Evolutionary conservation across 306 rosid genomes (phyloP), one percentile per base, ranked within the genome.

Genomic region (Trichosanthes truncata): DNA sequence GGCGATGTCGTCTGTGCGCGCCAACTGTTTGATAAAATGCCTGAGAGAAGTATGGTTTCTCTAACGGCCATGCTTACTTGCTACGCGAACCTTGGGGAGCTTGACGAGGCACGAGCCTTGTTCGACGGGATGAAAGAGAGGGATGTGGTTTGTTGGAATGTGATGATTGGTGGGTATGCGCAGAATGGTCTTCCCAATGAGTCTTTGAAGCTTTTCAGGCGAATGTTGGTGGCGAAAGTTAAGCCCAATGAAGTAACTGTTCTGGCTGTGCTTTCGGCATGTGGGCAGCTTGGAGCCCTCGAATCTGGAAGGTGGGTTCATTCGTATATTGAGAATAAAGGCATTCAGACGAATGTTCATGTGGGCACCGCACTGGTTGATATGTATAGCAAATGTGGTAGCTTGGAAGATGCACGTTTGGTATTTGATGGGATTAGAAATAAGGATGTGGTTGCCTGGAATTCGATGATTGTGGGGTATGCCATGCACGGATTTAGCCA

Each of bases 111-210:
- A 5, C 68, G 86, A 33, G 25, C 25, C 67, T 78, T 91, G 84
- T 91, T 93, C 62, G 87, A 89, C 3, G 91, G 74, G 8, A 87
- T 90, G 89, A 49, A 21, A 17, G 85, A 84, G 43, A 85, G 82
- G 56, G 96, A 93, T 79, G 88, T 84, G 79, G 90, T 91, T 74
- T 90, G 93, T 80, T 93, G 97, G 98, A 93, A 93, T 40, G 97
- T 90, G 86, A 93, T 93, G 90, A 89, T 90, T 68, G 93, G 88
- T 75, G 98, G 96, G 69, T 89, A 86, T 52, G 76, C 97, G 52
- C 92, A 89, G 53, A 85, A 86, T 79, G 97, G 96, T 80, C 77
- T 73, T 59, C 93, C 93, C 3, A 86, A 86, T 55, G 93, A 93
- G 74, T 86, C 89, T 18, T 81, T 91, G 80, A 80, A 80, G 68